A percentile compares a stretch with the other conserved stretches of the same genome.
Evolutionary conservation across 1,284 basidiomycete genomes (phyloP).

Genomic region (Retiboletus fuscus): DNA sequence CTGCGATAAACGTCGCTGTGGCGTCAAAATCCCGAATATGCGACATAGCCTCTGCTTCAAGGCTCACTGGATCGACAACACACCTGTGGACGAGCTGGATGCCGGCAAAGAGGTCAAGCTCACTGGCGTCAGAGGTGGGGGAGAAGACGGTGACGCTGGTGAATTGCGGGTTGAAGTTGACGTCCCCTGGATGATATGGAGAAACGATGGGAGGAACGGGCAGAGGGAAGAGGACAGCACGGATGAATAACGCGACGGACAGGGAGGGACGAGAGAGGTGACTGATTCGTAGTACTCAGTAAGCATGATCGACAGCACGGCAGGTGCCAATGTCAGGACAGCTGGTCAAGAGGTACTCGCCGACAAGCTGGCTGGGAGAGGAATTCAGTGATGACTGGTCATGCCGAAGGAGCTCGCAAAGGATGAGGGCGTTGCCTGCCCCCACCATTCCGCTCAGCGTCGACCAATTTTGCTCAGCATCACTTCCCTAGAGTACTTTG

Average conservation of each 20-base stretch:
- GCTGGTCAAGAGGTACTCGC: too few relatives aligned
- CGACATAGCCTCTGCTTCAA: conserved; percentile 67
- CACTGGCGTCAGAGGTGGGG: conserved; percentile 71
- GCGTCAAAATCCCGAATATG: conserved; percentile 74
- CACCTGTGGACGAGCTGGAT: conserved; percentile 91
- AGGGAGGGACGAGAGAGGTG: background rate
- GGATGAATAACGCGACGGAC: background rate
- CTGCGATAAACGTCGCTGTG: conserved; percentile 78
- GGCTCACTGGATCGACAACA: conserved; percentile 83
- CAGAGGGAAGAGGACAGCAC: background rate
- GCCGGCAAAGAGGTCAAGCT: conserved; percentile 85
- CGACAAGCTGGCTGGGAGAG: too few relatives aligned
- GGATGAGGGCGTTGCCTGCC: too few relatives aligned
- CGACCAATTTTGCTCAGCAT: too few relatives aligned
- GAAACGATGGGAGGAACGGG: background rate
- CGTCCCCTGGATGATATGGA: conserved; percentile 82
- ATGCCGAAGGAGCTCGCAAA: too few relatives aligned
- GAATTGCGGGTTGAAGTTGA: conserved; percentile 89
- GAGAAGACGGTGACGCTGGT: conserved; percentile 74
- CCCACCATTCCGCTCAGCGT: too few relatives aligned
- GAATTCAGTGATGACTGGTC: too few relatives aligned
- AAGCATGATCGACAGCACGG: conserved; percentile 84
- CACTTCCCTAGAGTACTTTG: too few relatives aligned
- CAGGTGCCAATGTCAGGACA: too few relatives aligned
- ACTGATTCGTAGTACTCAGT: conserved; percentile 79